Evolutionary conservation across 441 rosid genomes (phyloP).

Genomic region (Gossypium gossypioides): DNA sequence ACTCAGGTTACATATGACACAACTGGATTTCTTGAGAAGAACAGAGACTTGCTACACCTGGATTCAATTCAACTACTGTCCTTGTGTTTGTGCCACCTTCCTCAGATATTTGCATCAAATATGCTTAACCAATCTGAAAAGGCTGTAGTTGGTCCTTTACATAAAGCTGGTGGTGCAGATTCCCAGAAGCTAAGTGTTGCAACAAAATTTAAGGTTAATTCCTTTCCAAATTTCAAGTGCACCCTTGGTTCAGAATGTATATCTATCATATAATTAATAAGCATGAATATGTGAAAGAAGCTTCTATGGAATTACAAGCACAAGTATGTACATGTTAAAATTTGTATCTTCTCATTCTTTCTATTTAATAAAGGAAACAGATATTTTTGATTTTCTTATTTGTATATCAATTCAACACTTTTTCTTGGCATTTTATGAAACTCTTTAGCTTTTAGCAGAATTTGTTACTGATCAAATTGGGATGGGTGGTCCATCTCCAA

Average conservation of each 20-base stretch:
- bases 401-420: not conserved
- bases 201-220: slow-evolving; percentile 79
- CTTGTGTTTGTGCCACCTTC: slow-evolving; percentile 78
- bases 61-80: slow-evolving; percentile 93
- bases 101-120: slow-evolving; percentile 79
- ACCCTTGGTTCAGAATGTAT: not conserved
- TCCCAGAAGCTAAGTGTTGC: slow-evolving; percentile 90
- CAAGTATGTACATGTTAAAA: not conserved
- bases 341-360: not conserved
- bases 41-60: slow-evolving; percentile 84
- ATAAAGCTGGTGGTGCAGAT: slow-evolving; percentile 95
- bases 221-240: slow-evolving; percentile 3
- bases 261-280: not conserved
- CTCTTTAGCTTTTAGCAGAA: not conserved
- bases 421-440: not conserved
- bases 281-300: slow-evolving; percentile 7
- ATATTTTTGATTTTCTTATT: not conserved
- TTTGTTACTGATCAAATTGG: not conserved
- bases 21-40: slow-evolving; percentile 90
- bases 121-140: slow-evolving; percentile 80
- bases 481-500: not conserved
- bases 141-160: slow-evolving; percentile 68
- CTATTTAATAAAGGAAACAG: not conserved
- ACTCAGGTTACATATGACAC: slow-evolving; percentile 86
- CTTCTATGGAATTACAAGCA: not conserved